Percentiles rank a stretch among this genome's conserved stretches.
Evolutionary conservation across 2,329 filamentous ascomycete species (phyloP).

Genomic region (Colletotrichum orbiculare): DNA sequence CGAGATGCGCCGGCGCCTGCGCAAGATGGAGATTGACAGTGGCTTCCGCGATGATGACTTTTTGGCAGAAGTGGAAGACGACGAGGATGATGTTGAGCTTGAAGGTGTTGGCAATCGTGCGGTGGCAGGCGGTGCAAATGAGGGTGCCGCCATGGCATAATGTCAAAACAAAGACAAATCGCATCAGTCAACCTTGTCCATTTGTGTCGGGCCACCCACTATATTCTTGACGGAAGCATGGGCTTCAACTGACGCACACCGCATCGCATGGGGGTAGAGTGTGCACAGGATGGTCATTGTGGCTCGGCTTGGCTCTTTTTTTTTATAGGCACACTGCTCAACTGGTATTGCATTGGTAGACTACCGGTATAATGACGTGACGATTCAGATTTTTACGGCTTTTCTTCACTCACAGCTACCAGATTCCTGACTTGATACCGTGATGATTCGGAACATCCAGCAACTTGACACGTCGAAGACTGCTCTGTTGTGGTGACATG

Average conservation of each 20-base stretch:
- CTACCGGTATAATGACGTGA: constrained; percentile 29
- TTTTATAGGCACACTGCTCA: neutral
- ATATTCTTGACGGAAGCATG: too few relatives aligned
- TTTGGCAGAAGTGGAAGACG: constrained; percentile 67
- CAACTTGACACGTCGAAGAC: too few relatives aligned
- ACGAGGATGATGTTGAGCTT: constrained; percentile 64
- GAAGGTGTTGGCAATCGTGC: constrained; percentile 49
- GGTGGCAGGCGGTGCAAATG: constrained; percentile 37
- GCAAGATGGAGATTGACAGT: constrained; percentile 78
- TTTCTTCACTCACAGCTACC: too few relatives aligned
- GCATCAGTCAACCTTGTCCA: too few relatives aligned
- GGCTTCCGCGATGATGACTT: constrained; percentile 80
- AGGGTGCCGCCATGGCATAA: constrained; percentile 27
- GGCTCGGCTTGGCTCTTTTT: neutral
- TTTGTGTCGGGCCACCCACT: too few relatives aligned
- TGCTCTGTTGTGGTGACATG: too few relatives aligned
- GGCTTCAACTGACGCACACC: too few relatives aligned
- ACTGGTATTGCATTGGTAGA: constrained; percentile 19
- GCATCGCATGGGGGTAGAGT: too few relatives aligned
- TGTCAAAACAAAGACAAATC: too few relatives aligned
- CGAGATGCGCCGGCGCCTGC: constrained; percentile 82
- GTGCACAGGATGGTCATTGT: too few relatives aligned
- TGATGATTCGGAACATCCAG: too few relatives aligned
- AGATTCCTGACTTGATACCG: too few relatives aligned
- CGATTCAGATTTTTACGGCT: constrained; percentile 2